A percentile compares a stretch with the other conserved stretches of the same genome.
Evolutionary conservation across 1,139 yeast species (phyloP).

Genomic region (Sugiyamaella paludigena): DNA sequence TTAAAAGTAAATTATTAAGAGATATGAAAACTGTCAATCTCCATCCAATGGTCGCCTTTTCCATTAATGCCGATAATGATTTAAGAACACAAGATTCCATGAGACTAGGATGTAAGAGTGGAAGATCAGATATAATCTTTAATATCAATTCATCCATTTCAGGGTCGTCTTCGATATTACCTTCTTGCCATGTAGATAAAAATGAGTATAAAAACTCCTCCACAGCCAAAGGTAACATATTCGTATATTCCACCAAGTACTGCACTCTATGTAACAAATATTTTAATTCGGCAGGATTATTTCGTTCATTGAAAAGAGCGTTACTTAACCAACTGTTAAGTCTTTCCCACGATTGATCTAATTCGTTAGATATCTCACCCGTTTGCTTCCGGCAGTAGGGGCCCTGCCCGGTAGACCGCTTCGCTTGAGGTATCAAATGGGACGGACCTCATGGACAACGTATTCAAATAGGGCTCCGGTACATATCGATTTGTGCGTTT

Average conservation of each 20-base stretch:
- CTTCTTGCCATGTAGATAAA: slow-evolving; percentile 20
- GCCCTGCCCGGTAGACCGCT: not conserved
- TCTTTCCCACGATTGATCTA: slow-evolving; percentile 26
- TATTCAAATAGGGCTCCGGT: too few species aligned
- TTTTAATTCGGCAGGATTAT: slow-evolving; percentile 13
- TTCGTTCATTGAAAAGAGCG: slow-evolving; percentile 19
- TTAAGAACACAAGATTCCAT: slow-evolving; percentile 17
- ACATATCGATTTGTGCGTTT: too few species aligned
- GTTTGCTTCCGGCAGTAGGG: not conserved
- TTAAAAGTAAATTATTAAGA: slow-evolving; percentile 12
- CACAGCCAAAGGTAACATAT: slow-evolving; percentile 26
- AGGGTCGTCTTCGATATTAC: slow-evolving; percentile 1
- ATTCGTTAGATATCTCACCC: not conserved
- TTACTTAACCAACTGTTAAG: slow-evolving; percentile 31
- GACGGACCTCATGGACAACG: not conserved
- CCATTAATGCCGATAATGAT: slow-evolving; percentile 18
- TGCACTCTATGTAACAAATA: slow-evolving; percentile 18
- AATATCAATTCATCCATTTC: slow-evolving; percentile 19
- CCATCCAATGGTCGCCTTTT: slow-evolving; percentile 11
- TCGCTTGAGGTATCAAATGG: not conserved
- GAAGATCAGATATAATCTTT: slow-evolving; percentile 21
- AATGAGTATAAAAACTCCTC: slow-evolving; percentile 24
- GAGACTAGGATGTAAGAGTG: slow-evolving; percentile 17
- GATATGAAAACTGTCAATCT: slow-evolving; percentile 6
- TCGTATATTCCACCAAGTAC: slow-evolving; percentile 23